Base-by-base conservation (phyloP, 495 filamentous ascomycete genomes). In the Neurospora sp. region DNA sequence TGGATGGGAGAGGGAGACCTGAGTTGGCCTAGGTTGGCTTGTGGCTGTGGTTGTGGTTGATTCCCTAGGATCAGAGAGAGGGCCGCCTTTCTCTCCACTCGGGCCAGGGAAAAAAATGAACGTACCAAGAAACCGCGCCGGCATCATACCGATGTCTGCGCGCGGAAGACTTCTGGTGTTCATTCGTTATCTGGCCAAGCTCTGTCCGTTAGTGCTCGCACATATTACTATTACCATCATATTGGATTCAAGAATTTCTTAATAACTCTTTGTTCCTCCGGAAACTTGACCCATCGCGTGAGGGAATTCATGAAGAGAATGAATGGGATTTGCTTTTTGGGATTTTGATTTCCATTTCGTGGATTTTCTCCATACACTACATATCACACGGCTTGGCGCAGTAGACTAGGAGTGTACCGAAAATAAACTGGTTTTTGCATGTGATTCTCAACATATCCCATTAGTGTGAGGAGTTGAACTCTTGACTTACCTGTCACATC, bases 161-260 rank as follows among this genome's bases (percentile, higher is more conserved):
- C 27, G 20, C 41, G 35, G 70, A 18, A 20, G 27, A 65, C 10
- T 22, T 31, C 14, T n/a, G 53, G 14, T 35, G 53, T 37, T 65
- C 27, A 31, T 31, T 35, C 27, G 53, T 65, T 18, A 65, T 65
- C 53, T 65, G 53, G 18, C 53, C 53, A 65, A 35, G 53, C 53
- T 65, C 53, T 65, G 27, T 65, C 53, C 53, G 53, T 65, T 65
- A 65, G 27, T 65, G 53, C 53, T 65, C 53, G 53, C 53, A 65
- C 53, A 65, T 65, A 65, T 65, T 65, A 65, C 14, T 65, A 65
- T 65, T 65, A 65, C 53, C 53, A 65, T 65, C 53, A 65, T 65
- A 65, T 65, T 65, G 27, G 53, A 10, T 81, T 79, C 68, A 65
- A 65, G 27, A 65, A 65, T 65, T 65, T 65, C 53, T 65, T 65